Evolutionary conservation across 2,329 filamentous ascomycete genomes (phyloP).

Genomic region (Colletotrichum tabaci): DNA sequence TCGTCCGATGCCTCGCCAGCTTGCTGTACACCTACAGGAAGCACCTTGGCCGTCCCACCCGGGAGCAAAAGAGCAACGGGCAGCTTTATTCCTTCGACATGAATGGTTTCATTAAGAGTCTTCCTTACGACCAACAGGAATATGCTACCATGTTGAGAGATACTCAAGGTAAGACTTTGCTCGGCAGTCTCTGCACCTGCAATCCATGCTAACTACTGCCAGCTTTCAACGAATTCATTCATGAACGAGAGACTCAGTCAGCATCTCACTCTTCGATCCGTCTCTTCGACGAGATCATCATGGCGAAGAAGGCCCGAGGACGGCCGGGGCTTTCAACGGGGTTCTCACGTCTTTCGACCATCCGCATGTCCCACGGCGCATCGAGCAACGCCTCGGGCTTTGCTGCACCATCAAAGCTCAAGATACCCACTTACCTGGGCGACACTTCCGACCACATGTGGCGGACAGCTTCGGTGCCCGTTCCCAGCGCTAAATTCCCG

Average conservation of each 20-base stretch:
- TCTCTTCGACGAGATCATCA: conserved; percentile 87
- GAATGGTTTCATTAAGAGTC: conserved; percentile 74
- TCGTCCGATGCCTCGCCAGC: conserved; percentile 77
- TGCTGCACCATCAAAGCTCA: conserved; percentile 55
- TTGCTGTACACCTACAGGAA: conserved; percentile 78
- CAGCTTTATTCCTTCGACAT: conserved; percentile 77
- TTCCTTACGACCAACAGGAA: conserved; percentile 77
- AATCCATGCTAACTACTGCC: conserved; percentile 45
- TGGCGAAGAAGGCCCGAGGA: conserved; percentile 81
- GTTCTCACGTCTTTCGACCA: conserved; percentile 73
- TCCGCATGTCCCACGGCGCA: conserved; percentile 69
- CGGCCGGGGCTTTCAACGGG: conserved; percentile 77
- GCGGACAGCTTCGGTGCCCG: conserved; percentile 76
- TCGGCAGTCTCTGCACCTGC: not conserved
- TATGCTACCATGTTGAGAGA: conserved; percentile 76
- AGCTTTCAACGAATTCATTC: conserved; percentile 85
- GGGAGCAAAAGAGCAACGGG: conserved; percentile 72
- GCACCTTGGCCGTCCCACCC: conserved; percentile 71
- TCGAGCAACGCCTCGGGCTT: conserved; percentile 57
- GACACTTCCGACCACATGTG: conserved; percentile 86
- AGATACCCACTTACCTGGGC: conserved; percentile 73
- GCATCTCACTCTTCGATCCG: conserved; percentile 76
- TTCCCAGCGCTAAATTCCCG: conserved; percentile 73
- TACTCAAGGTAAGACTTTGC: conserved; percentile 70
- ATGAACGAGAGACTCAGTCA: conserved; percentile 80